Base-by-base conservation (phyloP, 2,329 filamentous ascomycete genomes). In the Talaromyces sp. region DNA sequence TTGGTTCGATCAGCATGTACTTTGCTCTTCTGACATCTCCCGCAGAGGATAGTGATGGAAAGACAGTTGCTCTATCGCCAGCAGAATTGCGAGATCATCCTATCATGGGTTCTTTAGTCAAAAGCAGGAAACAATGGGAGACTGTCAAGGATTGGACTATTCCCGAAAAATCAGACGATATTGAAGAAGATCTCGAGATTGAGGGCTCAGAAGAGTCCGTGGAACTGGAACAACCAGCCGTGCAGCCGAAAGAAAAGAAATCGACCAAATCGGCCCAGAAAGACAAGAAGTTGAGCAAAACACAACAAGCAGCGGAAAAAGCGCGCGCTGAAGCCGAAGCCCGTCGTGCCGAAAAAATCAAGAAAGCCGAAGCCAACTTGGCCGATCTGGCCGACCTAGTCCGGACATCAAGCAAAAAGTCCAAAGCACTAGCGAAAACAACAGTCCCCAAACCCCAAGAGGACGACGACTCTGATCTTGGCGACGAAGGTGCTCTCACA, bases 1-100 rank as follows among this genome's bases (percentile, higher is more conserved):
- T 98, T 27, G 92, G 91, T 51, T 86, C 92, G 1, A 83, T 99
- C 70, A 89, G 91, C 58, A 93, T 97, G 87, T 99, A 99, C 78
- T 97, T 99, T 76, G 91, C 93, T 43, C 86, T 98, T 40, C 81
- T 99, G n/a, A 92, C 92, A 11, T 96, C 92, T 0, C 89, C 92
- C 0, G 85, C 89, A 1, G 84, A 88, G 59, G 87, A 88, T 66
- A 80, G 81, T 0, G 79, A 82, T 40, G 83, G 83, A 7, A 77
- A 81, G 0, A 78, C 80, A 13, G 84, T 88, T 66, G 84, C 91
- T 0, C 79, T 96, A 69, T 85, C 91, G 63, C 91, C 94, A 5
- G 82, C 85, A n/a, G 89, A 96, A 70, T 80, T 99, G 49, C 89
- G 92, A 67, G 91, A 97, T 62, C 95, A 99, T 77, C 89, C 92